A percentile compares a stretch with the other conserved stretches of the same genome.
Evolutionary conservation across 768 basidiomycete species (phyloP).

Genomic region (Paxillus involutus): DNA sequence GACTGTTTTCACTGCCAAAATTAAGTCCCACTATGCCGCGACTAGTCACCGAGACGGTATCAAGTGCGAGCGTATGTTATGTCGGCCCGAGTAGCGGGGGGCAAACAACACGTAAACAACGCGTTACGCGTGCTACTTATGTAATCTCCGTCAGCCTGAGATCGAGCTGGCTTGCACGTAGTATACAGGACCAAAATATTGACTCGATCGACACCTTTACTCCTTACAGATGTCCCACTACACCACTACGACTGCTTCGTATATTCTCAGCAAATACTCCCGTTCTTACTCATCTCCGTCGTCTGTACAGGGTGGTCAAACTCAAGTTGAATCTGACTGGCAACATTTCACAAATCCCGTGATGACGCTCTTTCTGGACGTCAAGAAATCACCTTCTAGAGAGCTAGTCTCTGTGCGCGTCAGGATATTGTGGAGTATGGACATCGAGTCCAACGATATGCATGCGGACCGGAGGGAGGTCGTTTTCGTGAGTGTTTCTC

Average conservation of each 20-base stretch:
- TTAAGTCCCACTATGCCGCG: too few species aligned
- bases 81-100: too few species aligned
- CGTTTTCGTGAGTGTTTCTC: slow-evolving; percentile 54
- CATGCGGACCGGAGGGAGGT: slow-evolving; percentile 53
- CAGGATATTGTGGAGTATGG: slow-evolving; percentile 64
- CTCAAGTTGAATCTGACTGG: slow-evolving; percentile 53
- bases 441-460: slow-evolving; percentile 35
- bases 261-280: slow-evolving; percentile 64
- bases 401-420: slow-evolving; percentile 64
- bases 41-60: too few species aligned
- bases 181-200: neutral
- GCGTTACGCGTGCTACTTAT: neutral
- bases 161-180: neutral
- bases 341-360: slow-evolving; percentile 75
- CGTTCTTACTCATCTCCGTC: slow-evolving; percentile 49
- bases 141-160: too few species aligned
- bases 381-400: slow-evolving; percentile 46
- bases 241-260: slow-evolving; percentile 59
- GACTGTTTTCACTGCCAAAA: too few species aligned
- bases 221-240: slow-evolving; percentile 25
- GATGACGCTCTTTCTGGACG: slow-evolving; percentile 62
- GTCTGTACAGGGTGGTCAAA: slow-evolving; percentile 10
- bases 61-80: too few species aligned
- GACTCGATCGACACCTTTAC: neutral
- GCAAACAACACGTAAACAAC: slow-evolving; percentile 1